Percentiles rank a stretch among this genome's conserved stretches.
Evolutionary conservation across 2,329 filamentous ascomycete species (phyloP).

Genomic region (Penicillium sp.): DNA sequence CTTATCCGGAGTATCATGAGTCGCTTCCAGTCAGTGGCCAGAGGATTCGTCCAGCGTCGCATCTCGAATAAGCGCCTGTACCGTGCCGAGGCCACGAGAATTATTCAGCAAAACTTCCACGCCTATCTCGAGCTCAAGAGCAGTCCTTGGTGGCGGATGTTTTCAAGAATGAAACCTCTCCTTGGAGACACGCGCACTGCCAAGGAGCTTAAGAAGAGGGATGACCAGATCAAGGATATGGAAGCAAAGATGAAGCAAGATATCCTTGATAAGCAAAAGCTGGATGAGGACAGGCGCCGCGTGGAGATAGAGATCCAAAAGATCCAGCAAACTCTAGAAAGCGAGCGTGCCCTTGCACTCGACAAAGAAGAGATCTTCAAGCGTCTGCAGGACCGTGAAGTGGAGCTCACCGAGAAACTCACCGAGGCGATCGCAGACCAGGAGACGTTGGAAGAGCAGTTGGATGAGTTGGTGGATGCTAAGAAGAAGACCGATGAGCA

Average conservation of each 20-base stretch:
- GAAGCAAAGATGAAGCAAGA: conserved; percentile 79
- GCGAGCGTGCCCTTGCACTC: conserved; percentile 86
- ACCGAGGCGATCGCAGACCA: conserved; percentile 89
- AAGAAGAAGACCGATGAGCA: conserved; percentile 87
- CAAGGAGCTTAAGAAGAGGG: conserved; percentile 87
- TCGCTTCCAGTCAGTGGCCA: conserved; percentile 83
- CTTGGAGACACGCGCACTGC: conserved; percentile 87
- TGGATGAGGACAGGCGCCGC: conserved; percentile 87
- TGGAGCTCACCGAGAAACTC: conserved; percentile 88
- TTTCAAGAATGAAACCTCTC: conserved; percentile 90
- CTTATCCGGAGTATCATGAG: conserved; percentile 93
- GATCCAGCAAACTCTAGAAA: conserved; percentile 91
- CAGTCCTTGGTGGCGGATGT: conserved; percentile 96
- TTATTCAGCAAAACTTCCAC: conserved; percentile 91
- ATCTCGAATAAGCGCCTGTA: conserved; percentile 91
- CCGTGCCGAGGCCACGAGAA: conserved; percentile 85
- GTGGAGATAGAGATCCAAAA: conserved; percentile 81
- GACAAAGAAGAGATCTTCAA: conserved; percentile 99
- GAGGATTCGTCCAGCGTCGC: conserved; percentile 83
- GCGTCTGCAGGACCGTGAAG: conserved; percentile 84
- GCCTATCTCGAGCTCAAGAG: conserved; percentile 84
- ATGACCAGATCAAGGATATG: conserved; percentile 85
- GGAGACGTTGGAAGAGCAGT: conserved; percentile 85
- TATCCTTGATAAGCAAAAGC: conserved; percentile 64
- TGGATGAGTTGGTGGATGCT: conserved; percentile 80